Conservation (phyloP, 2,329 filamentous ascomycete genomes). For the Ophiostoma sp. region DNA sequence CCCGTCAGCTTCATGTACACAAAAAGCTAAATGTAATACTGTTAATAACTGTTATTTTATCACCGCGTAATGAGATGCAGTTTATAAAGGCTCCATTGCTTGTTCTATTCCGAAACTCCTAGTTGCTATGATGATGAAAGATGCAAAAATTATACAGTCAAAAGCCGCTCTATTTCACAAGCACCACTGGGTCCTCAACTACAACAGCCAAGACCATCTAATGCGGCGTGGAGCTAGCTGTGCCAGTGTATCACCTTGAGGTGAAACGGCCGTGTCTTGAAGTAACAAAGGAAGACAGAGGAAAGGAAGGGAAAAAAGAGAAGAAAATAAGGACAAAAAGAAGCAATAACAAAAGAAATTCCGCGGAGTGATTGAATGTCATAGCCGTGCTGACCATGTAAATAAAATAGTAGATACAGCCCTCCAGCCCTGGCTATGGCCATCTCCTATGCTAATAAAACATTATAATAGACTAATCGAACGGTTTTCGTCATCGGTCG, state of each 20-base stretch:
- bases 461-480: slow-evolving; percentile 18
- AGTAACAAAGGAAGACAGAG: not conserved
- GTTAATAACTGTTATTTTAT: not conserved
- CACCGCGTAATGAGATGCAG: not conserved
- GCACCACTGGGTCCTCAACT: not conserved
- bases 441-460: slow-evolving; percentile 9
- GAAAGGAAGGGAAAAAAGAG: not conserved
- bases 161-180: not conserved
- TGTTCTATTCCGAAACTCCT: slow-evolving; percentile 1
- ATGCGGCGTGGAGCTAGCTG: not conserved
- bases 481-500: slow-evolving; percentile 13
- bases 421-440: slow-evolving; percentile 3
- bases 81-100: not conserved
- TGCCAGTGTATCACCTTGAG: not conserved
- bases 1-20: not conserved
- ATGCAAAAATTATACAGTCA: not conserved
- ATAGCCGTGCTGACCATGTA: slow-evolving; percentile 8
- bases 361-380: not conserved
- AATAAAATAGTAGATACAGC: not conserved
- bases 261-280: slow-evolving; percentile 4
- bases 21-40: not conserved
- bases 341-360: slow-evolving; percentile 9
- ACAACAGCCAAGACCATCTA: not conserved
- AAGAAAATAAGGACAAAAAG: not conserved
- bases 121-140: slow-evolving; percentile 5